Base-by-base conservation (phyloP, 805 yeast species). In the Ogataea methylovora region DNA sequence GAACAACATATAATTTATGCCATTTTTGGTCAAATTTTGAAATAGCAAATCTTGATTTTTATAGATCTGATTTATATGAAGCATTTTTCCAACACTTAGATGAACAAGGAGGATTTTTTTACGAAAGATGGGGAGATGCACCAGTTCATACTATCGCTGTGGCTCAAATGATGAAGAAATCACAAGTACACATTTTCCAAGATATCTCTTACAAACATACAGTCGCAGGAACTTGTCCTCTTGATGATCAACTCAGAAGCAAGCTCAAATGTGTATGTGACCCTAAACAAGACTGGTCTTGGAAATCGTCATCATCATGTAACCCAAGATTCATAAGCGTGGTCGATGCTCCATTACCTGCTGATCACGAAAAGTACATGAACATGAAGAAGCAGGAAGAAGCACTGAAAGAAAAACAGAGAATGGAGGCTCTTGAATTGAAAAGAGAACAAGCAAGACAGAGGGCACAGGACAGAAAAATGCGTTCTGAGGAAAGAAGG, bases 61-160 rank as follows among this genome's bases (percentile, higher is more conserved):
- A 72, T 67, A 63, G 86, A 43, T 63, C 74, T 1, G 56, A 63
- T 18, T 59, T 71, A 9, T 84, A 82, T 58, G 63, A 69, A 29
- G 62, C 65, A 8, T 82, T 70, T 56, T 83, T 82, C 49, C 63
- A 79, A 17, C 62, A 63, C 51, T 60, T 84, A 29, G 94, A 84
- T 52, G 45, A 54, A 22, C 60, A 72, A 5, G 94, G 92, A 35
- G 94, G 94, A 0, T 84, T 84, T 55, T 84, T 73, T 54, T 83
- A 84, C 52, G 92, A 85, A 60, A 68, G 95, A 44, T 86, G 95
- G 94, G 95, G 95, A 12, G 95, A 85, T 47, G 76, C 75, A 6
- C 76, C 76, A 2, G 53, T 71, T 24, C 75, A 69, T 49, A 54
- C 74, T 2, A 58, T 71, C 30, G 71, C 65, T 4, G 61, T 61